Evolutionary conservation across 371 early-diverging fungal species (phyloP), one percentile per base, ranked within the genome.

Genomic region (Syncephalastrum racemosum): DNA sequence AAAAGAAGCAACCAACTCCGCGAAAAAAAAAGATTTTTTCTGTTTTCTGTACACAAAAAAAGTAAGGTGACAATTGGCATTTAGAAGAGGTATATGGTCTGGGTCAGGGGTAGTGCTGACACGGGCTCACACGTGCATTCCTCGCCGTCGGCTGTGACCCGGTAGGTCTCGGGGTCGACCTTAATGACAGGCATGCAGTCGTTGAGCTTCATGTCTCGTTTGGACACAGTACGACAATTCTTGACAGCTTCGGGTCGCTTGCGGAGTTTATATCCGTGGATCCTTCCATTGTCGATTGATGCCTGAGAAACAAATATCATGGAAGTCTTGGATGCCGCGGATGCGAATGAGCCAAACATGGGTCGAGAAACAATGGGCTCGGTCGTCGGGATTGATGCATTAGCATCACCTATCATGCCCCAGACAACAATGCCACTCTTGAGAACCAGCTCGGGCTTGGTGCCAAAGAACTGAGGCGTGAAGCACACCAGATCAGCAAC

Each of bases 131-230:
- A 89, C 16, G 70, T 76, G 46, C 89, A 81, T 5, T 72, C 63
- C 50, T 76, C 70, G 13, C 93, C 95, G 62, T 95, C 90, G 3
- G 90, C 89, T 14, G 67, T 81, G 15, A 95, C 95, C 22, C 80
- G 80, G 62, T 93, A 95, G 2, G 93, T 94, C 64, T 95, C 96
- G 0, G 97, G 94, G 59, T 96, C 93, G 1, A 95, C 93, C 0
- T 77, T 59, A 7, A 95, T 87, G 4, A 77, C 74, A 1, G 95
- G 95, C 65, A 85, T 73, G 1, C 75, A 58, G 53, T 81, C 80
- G 62, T 96, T 96, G 53, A 89, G 77, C 64, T 90, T 89, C 89
- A 96, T 91, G 51, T 91, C 91, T n/a, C 69, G 77, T 62, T 95
- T 95, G 22, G 83, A 77, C 24, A 95, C 82, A 13, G 52, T 66